Evolutionary conservation across 139 green algal genomes (phyloP), one percentile per base, ranked within the genome.

Genomic region (Picochlorum sp.): DNA sequence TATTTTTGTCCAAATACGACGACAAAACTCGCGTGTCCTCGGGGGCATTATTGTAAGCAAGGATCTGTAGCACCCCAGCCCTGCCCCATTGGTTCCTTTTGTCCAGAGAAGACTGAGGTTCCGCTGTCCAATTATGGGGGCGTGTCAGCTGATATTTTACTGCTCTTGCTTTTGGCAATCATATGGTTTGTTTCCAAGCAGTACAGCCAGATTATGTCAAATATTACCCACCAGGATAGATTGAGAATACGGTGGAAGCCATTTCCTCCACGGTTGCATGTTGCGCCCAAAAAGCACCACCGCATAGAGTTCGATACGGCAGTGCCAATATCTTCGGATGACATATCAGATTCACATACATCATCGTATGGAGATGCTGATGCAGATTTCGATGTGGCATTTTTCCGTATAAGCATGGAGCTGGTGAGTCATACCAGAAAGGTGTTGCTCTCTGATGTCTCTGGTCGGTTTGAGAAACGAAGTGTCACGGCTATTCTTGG

Each of bases 401-500:
- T 41, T 11, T 41, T 41, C 2, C 34, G 1, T 13, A 4, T 14
- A 4, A 41, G 34, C 3, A 54, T 54, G 47, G 18, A 21, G 16
- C 15, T 54, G 0, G 0, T 20, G 1, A 54, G 47, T 0, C 18
- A 54, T 26, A 54, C 47, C 47, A 59, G 51, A 38, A 34, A 59
- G n/a, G n/a, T 58, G 57, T 50, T 66, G 23, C 57, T 86, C 61
- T 50, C 61, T 38, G 72, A 74, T 49, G 76, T 81, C 18, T 69
- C 63, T 4, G 76, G 62, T 11, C 13, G 21, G 9, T 50, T 82
- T 54, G n/a, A 49, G 20, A 63, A 45, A 6, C 16, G 44, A 2
- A 45, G 18, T 2, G 30, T 74, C 3, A 82, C 76, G 26, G 82
- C 81, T 41, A 83, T 88, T 55, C 84, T 88, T 67, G 82, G 82